Evolutionary conservation across 768 basidiomycete species (phyloP).

Genomic region (Leucogyrophana mollusca): DNA sequence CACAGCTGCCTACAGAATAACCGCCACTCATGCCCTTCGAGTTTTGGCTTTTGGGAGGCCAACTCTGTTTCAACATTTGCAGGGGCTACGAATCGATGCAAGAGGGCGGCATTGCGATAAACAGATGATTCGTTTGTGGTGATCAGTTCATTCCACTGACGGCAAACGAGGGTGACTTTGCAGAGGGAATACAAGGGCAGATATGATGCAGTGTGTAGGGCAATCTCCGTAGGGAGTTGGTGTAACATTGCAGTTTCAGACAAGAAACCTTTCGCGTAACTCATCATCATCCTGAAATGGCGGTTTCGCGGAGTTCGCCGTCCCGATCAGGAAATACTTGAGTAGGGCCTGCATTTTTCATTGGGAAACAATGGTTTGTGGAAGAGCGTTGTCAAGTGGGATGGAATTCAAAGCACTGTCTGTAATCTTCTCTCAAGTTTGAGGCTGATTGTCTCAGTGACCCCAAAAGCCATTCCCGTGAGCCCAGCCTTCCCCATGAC

Average conservation of each 20-base stretch:
- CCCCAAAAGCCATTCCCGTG: too few relatives aligned
- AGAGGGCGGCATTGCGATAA: conserved; percentile 56
- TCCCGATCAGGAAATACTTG: too few relatives aligned
- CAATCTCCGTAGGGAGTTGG: conserved; percentile 56
- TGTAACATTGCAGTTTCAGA: conserved; percentile 31
- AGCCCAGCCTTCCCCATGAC: too few relatives aligned
- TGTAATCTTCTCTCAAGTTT: too few relatives aligned
- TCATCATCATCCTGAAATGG: background rate
- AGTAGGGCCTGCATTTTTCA: too few relatives aligned
- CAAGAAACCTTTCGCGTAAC: too few relatives aligned
- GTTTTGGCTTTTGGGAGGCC: conserved; percentile 35
- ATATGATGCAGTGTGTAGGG: conserved; percentile 47
- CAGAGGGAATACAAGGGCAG: conserved; percentile 47
- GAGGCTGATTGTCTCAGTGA: too few relatives aligned
- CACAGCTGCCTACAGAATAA: conserved; percentile 50
- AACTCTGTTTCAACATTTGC: conserved; percentile 26
- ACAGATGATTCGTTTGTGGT: conserved; percentile 45
- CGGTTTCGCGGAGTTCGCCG: conserved; percentile 3
- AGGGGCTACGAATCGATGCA: conserved; percentile 45
- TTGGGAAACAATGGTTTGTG: too few relatives aligned
- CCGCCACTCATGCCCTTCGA: conserved; percentile 50
- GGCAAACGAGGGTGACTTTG: conserved; percentile 37
- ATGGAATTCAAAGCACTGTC: too few relatives aligned
- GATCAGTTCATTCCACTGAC: conserved; percentile 47
- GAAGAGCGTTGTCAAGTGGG: too few relatives aligned